A percentile compares a stretch with the other conserved stretches of the same genome.
Conservation (phyloP, 2,329 filamentous ascomycete species). For the Sporothrix phasma region DNA sequence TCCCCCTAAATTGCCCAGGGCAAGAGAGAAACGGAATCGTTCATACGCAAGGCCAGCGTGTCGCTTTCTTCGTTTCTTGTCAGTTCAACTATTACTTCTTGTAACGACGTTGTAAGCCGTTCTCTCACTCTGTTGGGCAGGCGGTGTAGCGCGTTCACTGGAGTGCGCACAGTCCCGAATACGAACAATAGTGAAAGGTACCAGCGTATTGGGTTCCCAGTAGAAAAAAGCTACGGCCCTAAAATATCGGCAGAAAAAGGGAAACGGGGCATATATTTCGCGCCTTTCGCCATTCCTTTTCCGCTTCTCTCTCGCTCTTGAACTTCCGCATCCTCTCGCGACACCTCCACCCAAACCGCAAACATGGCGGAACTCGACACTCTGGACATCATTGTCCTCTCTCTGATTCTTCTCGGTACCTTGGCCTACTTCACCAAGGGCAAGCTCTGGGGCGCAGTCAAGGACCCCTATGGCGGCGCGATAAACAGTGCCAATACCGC, state of each 20-base stretch:
- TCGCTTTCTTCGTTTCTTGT: background rate
- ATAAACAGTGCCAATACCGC: slow-evolving; percentile 58
- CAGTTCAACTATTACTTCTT: background rate
- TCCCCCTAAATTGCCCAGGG: background rate
- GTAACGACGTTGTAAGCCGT: background rate
- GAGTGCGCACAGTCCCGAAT: background rate
- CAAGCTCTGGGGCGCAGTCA: slow-evolving; percentile 78
- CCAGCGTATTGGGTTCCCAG: background rate
- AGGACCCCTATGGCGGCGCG: slow-evolving; percentile 77
- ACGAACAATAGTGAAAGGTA: background rate
- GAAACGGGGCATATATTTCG: slow-evolving; percentile 2
- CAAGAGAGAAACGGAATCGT: background rate
- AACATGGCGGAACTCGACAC: slow-evolving; percentile 94
- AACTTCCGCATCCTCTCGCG: background rate
- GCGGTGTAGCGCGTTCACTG: slow-evolving; percentile 6
- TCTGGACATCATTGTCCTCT: slow-evolving; percentile 86
- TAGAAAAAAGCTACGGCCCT: background rate
- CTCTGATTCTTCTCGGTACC: slow-evolving; percentile 73
- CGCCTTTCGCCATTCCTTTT: slow-evolving; percentile 1
- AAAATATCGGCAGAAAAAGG: slow-evolving; percentile 2
- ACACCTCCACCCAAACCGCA: slow-evolving; percentile 18
- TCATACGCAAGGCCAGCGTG: background rate
- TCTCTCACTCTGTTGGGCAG: slow-evolving; percentile 5
- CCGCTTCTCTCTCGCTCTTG: background rate
- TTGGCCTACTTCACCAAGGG: slow-evolving; percentile 97